Conservation (phyloP, 345 rosid genomes). For the Acer campestre region DNA sequence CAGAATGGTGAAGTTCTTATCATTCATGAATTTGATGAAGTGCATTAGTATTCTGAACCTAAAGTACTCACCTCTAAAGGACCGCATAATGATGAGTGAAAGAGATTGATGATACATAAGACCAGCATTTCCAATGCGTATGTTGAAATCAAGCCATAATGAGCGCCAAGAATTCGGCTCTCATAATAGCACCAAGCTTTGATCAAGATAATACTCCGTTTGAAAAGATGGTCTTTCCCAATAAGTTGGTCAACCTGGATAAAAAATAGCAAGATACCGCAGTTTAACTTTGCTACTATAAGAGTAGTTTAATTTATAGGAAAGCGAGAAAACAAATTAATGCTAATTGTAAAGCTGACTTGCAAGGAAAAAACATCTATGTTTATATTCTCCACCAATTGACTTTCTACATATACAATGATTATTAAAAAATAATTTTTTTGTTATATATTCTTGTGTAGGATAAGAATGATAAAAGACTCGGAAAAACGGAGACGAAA, state of each 20-base stretch:
- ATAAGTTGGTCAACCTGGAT: conserved; percentile 67
- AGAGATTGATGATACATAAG: conserved; percentile 70
- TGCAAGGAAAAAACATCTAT: background rate
- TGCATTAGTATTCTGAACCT: background rate
- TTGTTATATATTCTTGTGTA: background rate
- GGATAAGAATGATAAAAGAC: background rate
- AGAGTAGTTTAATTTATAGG: background rate
- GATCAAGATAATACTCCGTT: conserved; percentile 71
- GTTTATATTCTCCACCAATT: background rate
- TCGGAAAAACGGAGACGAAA: background rate
- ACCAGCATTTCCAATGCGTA: conserved; percentile 83
- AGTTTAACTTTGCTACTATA: conserved; percentile 2
- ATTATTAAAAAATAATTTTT: background rate
- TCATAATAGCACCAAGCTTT: conserved; percentile 98
- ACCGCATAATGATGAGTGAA: conserved; percentile 63
- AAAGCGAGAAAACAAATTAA: background rate
- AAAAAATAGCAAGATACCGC: conserved; percentile 15
- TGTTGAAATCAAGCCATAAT: conserved; percentile 79
- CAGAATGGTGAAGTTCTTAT: conserved; percentile 7
- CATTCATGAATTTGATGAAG: conserved; percentile 2
- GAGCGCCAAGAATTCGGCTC: conserved; percentile 91
- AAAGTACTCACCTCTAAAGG: conserved; percentile 69
- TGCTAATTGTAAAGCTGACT: background rate
- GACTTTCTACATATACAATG: background rate
- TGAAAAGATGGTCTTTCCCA: conserved; percentile 81